These are phyloP conservation scores for Hymenoscyphus repandus DNA, from an alignment of 2,329 filamentous ascomycete genomes.

Conservation along the genomic window DNA sequence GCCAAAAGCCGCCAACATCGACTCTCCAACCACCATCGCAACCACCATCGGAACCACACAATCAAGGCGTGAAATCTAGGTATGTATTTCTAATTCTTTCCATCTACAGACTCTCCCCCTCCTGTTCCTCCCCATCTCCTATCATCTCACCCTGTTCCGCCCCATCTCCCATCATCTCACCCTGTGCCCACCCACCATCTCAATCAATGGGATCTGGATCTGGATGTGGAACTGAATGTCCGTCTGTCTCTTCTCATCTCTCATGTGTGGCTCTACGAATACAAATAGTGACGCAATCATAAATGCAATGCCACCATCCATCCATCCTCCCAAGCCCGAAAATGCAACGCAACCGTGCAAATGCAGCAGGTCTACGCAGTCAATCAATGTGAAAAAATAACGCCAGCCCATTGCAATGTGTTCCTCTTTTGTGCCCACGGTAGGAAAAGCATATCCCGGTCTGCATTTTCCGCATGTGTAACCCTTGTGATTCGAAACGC, in stretches of 20 bases:
- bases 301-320: background rate
- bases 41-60: no score
- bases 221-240: no score
- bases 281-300: no score
- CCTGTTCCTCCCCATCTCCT: background rate
- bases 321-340: background rate
- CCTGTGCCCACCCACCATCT: no score
- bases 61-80: background rate
- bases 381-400: background rate
- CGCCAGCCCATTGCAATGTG: background rate
- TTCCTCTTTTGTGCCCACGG: background rate
- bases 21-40: no score
- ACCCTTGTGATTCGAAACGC: background rate
- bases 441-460: background rate
- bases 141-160: background rate
- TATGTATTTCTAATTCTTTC: background rate
- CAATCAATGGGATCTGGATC: no score
- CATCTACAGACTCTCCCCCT: background rate
- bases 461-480: background rate
- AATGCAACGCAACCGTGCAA: background rate
- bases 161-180: background rate
- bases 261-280: no score
- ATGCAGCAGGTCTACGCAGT: background rate
- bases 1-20: no score
- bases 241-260: no score